Evolutionary conservation across 345 rosid genomes (phyloP), one percentile per base, ranked within the genome.

Genomic region (Isatis tinctoria): DNA sequence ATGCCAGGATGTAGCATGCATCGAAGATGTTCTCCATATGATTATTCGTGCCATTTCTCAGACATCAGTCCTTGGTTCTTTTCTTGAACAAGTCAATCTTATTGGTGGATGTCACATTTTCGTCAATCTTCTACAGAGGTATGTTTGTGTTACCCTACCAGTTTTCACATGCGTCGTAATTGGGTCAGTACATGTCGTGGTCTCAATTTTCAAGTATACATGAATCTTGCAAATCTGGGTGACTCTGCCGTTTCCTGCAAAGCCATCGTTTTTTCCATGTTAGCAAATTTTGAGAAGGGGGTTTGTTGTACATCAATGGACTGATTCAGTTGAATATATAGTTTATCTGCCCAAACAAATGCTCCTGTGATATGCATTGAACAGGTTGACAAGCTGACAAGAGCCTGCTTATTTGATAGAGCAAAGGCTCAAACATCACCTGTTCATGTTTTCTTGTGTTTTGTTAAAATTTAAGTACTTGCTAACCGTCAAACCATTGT

Each of bases 21-120:
- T 94, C 69, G 98, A 94, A 83, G 98, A 94, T 86, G 84, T 91
- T 74, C 72, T 94, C 69, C 96, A 88, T 80, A 89, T 91, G 98
- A 81, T 89, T 79, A 88, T 94, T 66, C 96, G 96, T 80, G 90
- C 93, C 74, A 81, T 89, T 61, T 87, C 97, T 62, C 91, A 91
- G 70, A 84, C 86, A 79, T 75, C 81, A 65, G 67, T 89, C 74
- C 96, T 89, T 80, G 81, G 82, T 73, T 82, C 89, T 77, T 89
- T 94, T 76, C 86, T 91, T 39, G 98, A 94, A 64, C 96, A 91
- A 86, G 91, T 94, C 70, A 89, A 91, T 78, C 67, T 78, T 61
- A 76, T 86, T 66, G 95, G 98, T 79, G 98, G 97, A 69, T 86
- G 91, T 72, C 87, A 86, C 69, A 84, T 91, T 80, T 94, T 94